phyloP scores from a whole-genome alignment of 176 grass and related monocot genomes.

The Carex kokanica region DNA sequence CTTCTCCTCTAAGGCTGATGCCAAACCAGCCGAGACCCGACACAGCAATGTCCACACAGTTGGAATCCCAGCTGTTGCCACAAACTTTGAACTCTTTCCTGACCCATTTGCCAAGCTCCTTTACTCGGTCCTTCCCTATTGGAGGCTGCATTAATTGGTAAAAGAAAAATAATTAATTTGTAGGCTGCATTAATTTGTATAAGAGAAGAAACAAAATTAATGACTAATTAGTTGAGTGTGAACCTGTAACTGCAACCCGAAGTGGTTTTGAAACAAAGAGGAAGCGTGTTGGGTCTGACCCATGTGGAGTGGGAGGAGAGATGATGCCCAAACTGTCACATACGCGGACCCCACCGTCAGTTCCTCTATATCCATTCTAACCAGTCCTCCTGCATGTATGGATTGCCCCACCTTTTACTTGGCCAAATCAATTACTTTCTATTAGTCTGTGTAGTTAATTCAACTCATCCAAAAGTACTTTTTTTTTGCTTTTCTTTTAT shows the following conservation, averaged over 20 bases:
- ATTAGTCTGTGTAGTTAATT: not conserved
- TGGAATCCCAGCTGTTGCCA: slow-evolving; percentile 71
- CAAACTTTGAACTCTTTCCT: slow-evolving; percentile 54
- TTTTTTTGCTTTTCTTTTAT: not conserved
- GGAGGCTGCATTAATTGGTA: slow-evolving; percentile 69
- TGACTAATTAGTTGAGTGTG: not conserved
- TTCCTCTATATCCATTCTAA: slow-evolving; percentile 63
- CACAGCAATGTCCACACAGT: slow-evolving; percentile 64
- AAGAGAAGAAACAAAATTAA: not conserved
- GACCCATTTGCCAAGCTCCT: slow-evolving; percentile 73
- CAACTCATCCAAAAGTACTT: not conserved
- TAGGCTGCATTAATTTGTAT: too few species aligned
- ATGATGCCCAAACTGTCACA: slow-evolving; percentile 79
- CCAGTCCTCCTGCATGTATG: slow-evolving; percentile 74
- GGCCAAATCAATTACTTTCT: not conserved
- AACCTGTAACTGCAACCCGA: slow-evolving; percentile 77
- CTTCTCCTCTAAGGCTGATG: slow-evolving; percentile 67
- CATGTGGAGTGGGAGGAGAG: slow-evolving; percentile 88
- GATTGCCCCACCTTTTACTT: slow-evolving; percentile 54
- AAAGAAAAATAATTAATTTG: too few species aligned
- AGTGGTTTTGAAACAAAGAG: slow-evolving; percentile 53
- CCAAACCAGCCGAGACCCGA: slow-evolving; percentile 86
- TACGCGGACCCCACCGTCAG: slow-evolving; percentile 56
- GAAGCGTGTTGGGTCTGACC: slow-evolving; percentile 66
- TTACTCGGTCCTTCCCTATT: slow-evolving; percentile 47